Evolutionary conservation across 192 early-diverging fungal species (phyloP), one percentile per base, ranked within the genome.

Genomic region (Funneliformis geosporum): DNA sequence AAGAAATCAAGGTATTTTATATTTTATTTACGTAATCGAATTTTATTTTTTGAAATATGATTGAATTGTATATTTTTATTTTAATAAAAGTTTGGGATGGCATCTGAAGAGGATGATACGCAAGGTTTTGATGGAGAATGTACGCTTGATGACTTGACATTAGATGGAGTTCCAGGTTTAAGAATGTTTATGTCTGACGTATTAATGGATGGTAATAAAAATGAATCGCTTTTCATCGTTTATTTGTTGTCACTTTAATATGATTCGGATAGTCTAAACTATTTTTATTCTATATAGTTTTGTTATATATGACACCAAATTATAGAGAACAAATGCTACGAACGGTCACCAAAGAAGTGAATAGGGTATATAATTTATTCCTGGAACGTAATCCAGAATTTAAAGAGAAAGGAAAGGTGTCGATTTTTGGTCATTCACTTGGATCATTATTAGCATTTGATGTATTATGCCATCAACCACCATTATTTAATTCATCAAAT

Each of bases 281-380:
- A 44, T 79, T 67, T 68, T 77, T 25, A 46, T 80, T 27, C 33
- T 72, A 60, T 67, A 10, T 79, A 90, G 92, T 96, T 1, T 84
- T 94, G 9, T 81, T 95, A 40, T 96, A 96, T 60, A 95, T 95
- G 94, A 94, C 93, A 5, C 95, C 94, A 7, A 89, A 85, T 79
- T 95, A 93, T 73, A 89, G 93, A 59, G 89, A 94, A 73, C 86
- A 93, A 80, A 95, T 96, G 93, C 86, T 95, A 69, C 84, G 84
- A 16, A 90, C 92, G 62, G 91, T 96, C n/a, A 88, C 92, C 8
- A 81, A 87, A 14, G 95, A 96, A 82, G 81, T 94, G 65, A 96
- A 95, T 81, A 78, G 89, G 18, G 92, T 96, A 0, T 96, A 95
- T 83, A 40, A 77, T 18, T 83, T 93, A 39, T 96, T 92, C 80